Conservation (phyloP, 1,284 basidiomycete species). For the Cutaneotrichosporon cutaneum region DNA sequence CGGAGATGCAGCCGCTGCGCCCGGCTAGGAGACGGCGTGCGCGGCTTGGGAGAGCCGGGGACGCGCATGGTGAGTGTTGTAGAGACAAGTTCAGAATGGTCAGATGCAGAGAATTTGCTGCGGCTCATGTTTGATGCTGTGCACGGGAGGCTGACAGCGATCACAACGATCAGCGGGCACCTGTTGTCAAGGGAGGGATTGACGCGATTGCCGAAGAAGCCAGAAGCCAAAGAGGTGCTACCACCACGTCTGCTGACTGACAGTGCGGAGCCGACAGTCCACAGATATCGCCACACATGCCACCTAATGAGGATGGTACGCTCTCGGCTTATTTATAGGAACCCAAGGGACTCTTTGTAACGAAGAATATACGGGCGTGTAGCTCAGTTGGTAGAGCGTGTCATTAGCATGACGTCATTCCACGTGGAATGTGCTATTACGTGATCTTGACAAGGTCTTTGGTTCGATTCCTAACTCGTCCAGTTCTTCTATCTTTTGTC, state of each 20-base stretch:
- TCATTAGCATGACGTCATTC: background rate
- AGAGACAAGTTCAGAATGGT: background rate
- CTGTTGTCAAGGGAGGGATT: background rate
- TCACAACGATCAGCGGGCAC: background rate
- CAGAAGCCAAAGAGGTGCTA: no score
- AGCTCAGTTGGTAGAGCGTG: slow-evolving; percentile 6
- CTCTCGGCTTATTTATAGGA: background rate
- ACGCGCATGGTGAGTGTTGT: background rate
- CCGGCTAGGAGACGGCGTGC: background rate
- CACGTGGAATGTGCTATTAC: background rate
- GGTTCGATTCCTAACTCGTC: slow-evolving; percentile 6
- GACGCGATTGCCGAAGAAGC: background rate
- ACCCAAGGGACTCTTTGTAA: background rate
- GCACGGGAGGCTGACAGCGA: background rate
- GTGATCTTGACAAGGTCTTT: background rate
- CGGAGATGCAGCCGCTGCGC: background rate
- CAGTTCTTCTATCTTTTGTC: background rate
- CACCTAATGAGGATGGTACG: no score
- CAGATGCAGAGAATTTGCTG: background rate
- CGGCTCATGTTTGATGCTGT: background rate
- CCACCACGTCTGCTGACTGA: no score
- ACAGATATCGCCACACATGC: no score
- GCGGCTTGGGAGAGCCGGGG: background rate
- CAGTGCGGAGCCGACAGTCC: no score
- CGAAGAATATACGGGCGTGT: background rate